Conservation (phyloP, 2,329 filamentous ascomycete species). For the Lomentospora prolificans region DNA sequence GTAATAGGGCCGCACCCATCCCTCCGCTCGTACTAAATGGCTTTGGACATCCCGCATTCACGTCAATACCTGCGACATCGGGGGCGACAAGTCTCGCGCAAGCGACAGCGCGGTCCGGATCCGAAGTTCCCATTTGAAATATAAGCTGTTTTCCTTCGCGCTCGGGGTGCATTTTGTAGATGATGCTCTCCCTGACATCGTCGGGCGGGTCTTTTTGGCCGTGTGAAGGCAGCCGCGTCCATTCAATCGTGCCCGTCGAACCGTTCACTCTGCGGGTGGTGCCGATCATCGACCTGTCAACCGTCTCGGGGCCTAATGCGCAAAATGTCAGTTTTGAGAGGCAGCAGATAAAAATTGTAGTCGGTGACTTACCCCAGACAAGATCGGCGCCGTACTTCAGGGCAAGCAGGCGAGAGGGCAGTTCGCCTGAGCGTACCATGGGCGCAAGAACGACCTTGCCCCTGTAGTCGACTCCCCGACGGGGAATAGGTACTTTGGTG, state of each 20-base stretch:
- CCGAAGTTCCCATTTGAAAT: conserved; percentile 86
- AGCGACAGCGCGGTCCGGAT: conserved; percentile 71
- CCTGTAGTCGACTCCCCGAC: conserved; percentile 83
- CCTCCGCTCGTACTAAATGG: conserved; percentile 88
- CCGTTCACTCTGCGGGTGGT: conserved; percentile 69
- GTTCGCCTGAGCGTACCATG: conserved; percentile 96
- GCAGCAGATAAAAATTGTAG: too few species aligned
- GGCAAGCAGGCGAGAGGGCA: conserved; percentile 79
- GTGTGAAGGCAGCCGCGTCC: conserved; percentile 65
- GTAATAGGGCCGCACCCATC: conserved; percentile 88
- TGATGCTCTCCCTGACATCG: conserved; percentile 53
- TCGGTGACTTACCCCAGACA: conserved; percentile 65
- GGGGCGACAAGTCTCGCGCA: conserved; percentile 75
- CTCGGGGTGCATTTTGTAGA: conserved; percentile 75
- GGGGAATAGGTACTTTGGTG: conserved; percentile 67
- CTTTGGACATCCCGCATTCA: conserved; percentile 97
- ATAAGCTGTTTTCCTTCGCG: conserved; percentile 68
- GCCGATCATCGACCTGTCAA: conserved; percentile 87
- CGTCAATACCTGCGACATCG: conserved; percentile 88
- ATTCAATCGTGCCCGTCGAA: conserved; percentile 72
- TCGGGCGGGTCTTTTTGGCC: conserved; percentile 46
- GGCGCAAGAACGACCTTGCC: conserved; percentile 91
- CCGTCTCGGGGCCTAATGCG: conserved; percentile 70
- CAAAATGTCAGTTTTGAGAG: not conserved
- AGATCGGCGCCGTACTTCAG: conserved; percentile 93